Evolutionary conservation across 2,329 filamentous ascomycete genomes (phyloP).

Genomic region (Claviceps sp.): DNA sequence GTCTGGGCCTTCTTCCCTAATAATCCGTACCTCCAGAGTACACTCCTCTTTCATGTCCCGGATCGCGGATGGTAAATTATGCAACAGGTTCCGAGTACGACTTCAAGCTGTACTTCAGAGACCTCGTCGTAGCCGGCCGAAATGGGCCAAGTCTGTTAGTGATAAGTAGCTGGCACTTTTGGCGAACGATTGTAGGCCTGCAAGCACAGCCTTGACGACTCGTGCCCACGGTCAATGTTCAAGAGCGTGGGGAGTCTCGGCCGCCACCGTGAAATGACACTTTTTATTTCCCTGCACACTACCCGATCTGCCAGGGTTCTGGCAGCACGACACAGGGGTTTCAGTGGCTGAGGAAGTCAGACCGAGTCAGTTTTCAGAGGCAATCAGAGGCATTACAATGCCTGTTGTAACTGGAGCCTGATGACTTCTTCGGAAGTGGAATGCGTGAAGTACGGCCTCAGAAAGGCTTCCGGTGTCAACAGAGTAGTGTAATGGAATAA

Average conservation of each 20-base stretch:
- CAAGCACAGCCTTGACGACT: constrained; percentile 22
- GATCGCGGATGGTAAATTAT: not conserved
- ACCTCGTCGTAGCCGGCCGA: constrained; percentile 10
- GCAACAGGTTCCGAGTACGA: not conserved
- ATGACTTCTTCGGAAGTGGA: not conserved
- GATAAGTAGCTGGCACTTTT: not conserved
- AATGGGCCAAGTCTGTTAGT: not conserved
- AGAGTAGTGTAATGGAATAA: not conserved
- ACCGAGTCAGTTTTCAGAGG: constrained; percentile 9
- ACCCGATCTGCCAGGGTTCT: constrained; percentile 20
- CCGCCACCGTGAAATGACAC: constrained; percentile 20
- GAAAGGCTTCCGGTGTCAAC: not conserved
- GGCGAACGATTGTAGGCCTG: constrained; percentile 15
- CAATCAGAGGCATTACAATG: not conserved
- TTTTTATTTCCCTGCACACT: constrained; percentile 17
- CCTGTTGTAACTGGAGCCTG: constrained; percentile 1
- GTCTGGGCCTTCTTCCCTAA: not conserved
- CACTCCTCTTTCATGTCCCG: not conserved
- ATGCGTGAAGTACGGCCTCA: not conserved
- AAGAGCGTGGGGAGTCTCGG: constrained; percentile 22
- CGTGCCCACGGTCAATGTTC: constrained; percentile 26
- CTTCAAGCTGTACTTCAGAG: not conserved
- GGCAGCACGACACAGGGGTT: constrained; percentile 26
- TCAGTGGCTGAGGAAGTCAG: constrained; percentile 15
- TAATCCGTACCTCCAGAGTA: constrained; percentile 1